phyloP scores from a whole-genome alignment of 2,329 filamentous ascomycete genomes.

The Stagonosporopsis vannaccii region DNA sequence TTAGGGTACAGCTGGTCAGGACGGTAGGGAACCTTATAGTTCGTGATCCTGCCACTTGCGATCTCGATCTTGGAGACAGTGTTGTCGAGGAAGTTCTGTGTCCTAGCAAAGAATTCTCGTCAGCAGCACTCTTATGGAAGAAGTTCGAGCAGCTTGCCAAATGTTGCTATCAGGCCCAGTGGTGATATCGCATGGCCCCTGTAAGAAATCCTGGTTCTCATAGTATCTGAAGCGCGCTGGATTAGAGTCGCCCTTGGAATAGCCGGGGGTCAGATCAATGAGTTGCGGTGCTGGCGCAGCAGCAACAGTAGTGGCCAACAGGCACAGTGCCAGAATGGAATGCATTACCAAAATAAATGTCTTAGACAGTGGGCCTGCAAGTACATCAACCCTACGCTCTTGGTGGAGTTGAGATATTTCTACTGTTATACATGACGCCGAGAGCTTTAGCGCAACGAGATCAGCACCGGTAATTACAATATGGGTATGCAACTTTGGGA shows the following conservation, averaged over 20 bases:
- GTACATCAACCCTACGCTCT: not conserved
- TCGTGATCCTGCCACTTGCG: slow-evolving; percentile 11
- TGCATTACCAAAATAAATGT: not conserved
- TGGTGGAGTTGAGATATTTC: not conserved
- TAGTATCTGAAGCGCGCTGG: slow-evolving; percentile 14
- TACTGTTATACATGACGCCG: not conserved
- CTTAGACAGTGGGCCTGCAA: not conserved
- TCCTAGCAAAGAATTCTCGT: not conserved
- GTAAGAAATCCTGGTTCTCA: slow-evolving; percentile 9
- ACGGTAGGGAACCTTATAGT: slow-evolving; percentile 15
- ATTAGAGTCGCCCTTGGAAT: slow-evolving; percentile 17
- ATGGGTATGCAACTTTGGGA: not conserved
- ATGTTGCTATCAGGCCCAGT: slow-evolving; percentile 18
- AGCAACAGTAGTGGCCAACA: not conserved
- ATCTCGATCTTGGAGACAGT: slow-evolving; percentile 19
- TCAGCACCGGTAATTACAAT: not conserved
- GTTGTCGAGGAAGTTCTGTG: slow-evolving; percentile 19
- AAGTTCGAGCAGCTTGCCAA: not conserved
- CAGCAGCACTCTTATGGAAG: not conserved
- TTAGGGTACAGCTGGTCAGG: slow-evolving; percentile 15
- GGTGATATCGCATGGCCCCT: slow-evolving; percentile 18
- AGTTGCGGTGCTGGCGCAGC: slow-evolving; percentile 14
- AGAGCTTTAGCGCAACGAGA: not conserved
- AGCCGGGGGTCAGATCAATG: slow-evolving; percentile 9
- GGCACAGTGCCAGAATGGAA: not conserved